Percentiles rank a stretch among this genome's conserved stretches.
Evolutionary conservation across 2,329 filamentous ascomycete genomes (phyloP).

Genomic region (Ophiostoma piceae): DNA sequence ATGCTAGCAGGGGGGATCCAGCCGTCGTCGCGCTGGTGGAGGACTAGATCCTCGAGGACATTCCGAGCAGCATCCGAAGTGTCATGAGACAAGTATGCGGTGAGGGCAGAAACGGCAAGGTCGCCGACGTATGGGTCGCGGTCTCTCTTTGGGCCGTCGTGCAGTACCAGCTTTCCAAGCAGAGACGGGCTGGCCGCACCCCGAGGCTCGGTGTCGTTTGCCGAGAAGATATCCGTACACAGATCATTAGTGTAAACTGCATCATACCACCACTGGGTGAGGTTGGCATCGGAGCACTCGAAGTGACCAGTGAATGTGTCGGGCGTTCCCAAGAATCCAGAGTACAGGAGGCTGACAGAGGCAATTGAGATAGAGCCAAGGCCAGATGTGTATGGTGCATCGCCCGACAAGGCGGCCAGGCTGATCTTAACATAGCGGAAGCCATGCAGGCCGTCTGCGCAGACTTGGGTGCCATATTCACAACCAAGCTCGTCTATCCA

Average conservation of each 20-base stretch:
- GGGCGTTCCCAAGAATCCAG: slow-evolving; percentile 43
- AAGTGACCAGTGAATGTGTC: slow-evolving; percentile 49
- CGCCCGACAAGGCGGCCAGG: slow-evolving; percentile 41
- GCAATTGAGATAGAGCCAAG: slow-evolving; percentile 42
- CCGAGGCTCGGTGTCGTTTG: slow-evolving; percentile 47
- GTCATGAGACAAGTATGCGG: slow-evolving; percentile 45
- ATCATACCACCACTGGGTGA: slow-evolving; percentile 51
- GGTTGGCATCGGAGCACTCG: slow-evolving; percentile 45
- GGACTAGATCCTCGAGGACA: slow-evolving; percentile 45
- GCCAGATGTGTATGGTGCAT: slow-evolving; percentile 42
- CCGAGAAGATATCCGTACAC: slow-evolving; percentile 42
- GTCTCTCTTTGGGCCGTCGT: slow-evolving; percentile 49
- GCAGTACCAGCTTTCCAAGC: slow-evolving; percentile 43
- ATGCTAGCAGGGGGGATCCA: slow-evolving; percentile 53
- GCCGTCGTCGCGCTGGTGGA: slow-evolving; percentile 46
- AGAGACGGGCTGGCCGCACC: slow-evolving; percentile 41
- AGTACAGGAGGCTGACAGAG: slow-evolving; percentile 40
- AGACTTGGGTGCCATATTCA: slow-evolving; percentile 40
- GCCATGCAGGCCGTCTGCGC: slow-evolving; percentile 48
- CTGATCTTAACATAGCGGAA: slow-evolving; percentile 49
- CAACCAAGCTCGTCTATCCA: slow-evolving; percentile 46
- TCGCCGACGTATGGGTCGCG: slow-evolving; percentile 51
- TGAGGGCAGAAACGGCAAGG: slow-evolving; percentile 45
- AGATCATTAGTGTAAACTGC: slow-evolving; percentile 50
- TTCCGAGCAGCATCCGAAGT: slow-evolving; percentile 40